Base-by-base conservation (phyloP, 257 asterid species). In the Sherardia arvensis region DNA sequence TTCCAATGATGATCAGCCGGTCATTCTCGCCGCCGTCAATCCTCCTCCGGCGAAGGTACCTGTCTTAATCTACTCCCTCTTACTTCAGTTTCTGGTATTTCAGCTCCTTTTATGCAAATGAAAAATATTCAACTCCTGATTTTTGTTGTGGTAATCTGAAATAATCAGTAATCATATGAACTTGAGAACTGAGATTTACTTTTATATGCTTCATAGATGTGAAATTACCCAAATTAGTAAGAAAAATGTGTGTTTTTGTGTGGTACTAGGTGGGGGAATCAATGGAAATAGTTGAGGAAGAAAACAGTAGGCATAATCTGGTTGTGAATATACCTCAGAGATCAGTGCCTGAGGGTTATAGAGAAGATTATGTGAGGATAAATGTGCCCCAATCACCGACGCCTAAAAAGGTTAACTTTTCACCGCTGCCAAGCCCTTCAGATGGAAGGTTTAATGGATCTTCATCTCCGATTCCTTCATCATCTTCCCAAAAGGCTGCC, bases 391-490 rank as follows among this genome's bases (percentile, higher is more conserved):
- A 73, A 22, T 88, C 95, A 5, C 86, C 98, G 28, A 83, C 90
- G 47, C 90, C 96, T 59, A 88, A 80, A 73, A 73, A 83, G 77
- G 97, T 87, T 29, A 81, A 77, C 61, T 89, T 89, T 78, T 84
- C 97, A 1, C 96, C 99, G n/a, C 71, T 84, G 47, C 94, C 90
- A 0, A 89, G 97, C 74, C 97, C 99, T 49, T 73, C 29, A 64
- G 77, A 79, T 38, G 75, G 26, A 2, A 81, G 73, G 76, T 17
- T 71, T 30, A 70, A 73, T 59, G 86, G 65, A 53, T 88, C 94
- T 34, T 90, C 90, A 0, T 83, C 81, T 20, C 83, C 88, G 20
- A 43, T 43, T 49, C 26, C 56, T 33, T 83, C 92, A 1, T 76
- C 81, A 12, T n/a, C n/a, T n/a, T n/a, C n/a, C n/a, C 61, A 88